phyloP scores from a whole-genome alignment of 768 basidiomycete species.

The Lactarius psammicola region DNA sequence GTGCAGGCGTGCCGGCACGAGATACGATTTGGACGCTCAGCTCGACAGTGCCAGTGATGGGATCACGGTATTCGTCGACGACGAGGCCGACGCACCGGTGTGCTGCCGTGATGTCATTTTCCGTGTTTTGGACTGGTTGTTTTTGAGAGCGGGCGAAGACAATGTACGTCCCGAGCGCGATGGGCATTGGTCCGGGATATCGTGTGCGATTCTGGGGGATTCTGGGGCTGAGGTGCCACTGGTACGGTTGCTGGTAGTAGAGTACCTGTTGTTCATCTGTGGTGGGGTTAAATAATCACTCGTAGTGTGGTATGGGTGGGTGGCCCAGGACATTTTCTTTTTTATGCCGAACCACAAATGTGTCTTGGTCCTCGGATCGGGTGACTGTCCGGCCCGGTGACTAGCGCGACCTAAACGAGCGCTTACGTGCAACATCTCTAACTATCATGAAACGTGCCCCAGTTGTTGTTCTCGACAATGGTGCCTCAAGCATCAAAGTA shows the following conservation, averaged over 20 bases:
- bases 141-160: not conserved
- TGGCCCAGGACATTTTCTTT: too few species aligned
- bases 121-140: not conserved
- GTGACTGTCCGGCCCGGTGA: slow-evolving; percentile 2
- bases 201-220: not conserved
- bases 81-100: slow-evolving; percentile 1
- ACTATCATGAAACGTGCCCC: slow-evolving; percentile 29
- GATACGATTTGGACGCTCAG: not conserved
- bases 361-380: too few species aligned
- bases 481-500: slow-evolving; percentile 78
- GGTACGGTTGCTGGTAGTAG: not conserved
- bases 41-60: not conserved
- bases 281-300: not conserved
- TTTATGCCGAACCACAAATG: not conserved
- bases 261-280: not conserved
- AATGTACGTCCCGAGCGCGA: slow-evolving; percentile 8
- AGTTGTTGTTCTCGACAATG: slow-evolving; percentile 82
- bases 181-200: slow-evolving; percentile 4
- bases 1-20: not conserved
- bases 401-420: not conserved
- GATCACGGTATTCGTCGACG: not conserved
- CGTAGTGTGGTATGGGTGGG: not conserved
- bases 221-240: not conserved
- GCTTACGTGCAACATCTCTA: not conserved
- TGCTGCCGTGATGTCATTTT: not conserved